Evolutionary conservation across 148 eudicot genomes (phyloP).

Genomic region (Vaccinium corymbosum): DNA sequence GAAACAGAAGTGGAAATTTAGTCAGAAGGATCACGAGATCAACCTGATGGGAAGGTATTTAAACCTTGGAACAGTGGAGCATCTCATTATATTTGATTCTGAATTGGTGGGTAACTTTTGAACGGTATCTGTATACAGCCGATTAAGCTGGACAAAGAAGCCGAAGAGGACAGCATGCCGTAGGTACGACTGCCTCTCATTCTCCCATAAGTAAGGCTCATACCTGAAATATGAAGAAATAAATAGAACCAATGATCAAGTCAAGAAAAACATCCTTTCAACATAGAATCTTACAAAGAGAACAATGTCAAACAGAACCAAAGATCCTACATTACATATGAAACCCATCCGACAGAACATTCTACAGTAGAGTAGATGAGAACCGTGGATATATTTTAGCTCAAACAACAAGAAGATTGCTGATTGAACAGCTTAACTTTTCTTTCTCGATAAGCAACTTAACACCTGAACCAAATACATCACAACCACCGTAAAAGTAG

Average conservation of each 20-base stretch:
- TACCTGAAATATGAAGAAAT: slow-evolving; percentile 44
- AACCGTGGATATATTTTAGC: neutral
- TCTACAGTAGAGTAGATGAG: neutral
- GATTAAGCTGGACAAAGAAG: slow-evolving; percentile 93
- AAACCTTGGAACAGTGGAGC: slow-evolving; percentile 88
- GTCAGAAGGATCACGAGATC: slow-evolving; percentile 8
- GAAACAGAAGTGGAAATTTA: neutral
- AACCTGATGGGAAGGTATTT: slow-evolving; percentile 98
- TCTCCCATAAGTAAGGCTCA: slow-evolving; percentile 96
- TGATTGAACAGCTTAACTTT: neutral
- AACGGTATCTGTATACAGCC: slow-evolving; percentile 67
- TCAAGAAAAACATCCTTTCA: neutral
- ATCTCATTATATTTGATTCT: slow-evolving; percentile 91
- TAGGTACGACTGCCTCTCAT: slow-evolving; percentile 88
- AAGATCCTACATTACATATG: neutral
- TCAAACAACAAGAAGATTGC: neutral
- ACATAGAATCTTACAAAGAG: neutral
- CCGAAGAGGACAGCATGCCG: slow-evolving; percentile 95
- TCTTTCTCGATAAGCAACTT: neutral
- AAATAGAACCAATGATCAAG: neutral
- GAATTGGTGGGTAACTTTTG: slow-evolving; percentile 78
- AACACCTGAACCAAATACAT: neutral
- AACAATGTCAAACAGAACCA: neutral
- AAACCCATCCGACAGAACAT: neutral
- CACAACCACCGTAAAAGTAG: neutral